Evolutionary conservation across 2,329 filamentous ascomycete genomes (phyloP).

Genomic region (Trichothecium roseum): DNA sequence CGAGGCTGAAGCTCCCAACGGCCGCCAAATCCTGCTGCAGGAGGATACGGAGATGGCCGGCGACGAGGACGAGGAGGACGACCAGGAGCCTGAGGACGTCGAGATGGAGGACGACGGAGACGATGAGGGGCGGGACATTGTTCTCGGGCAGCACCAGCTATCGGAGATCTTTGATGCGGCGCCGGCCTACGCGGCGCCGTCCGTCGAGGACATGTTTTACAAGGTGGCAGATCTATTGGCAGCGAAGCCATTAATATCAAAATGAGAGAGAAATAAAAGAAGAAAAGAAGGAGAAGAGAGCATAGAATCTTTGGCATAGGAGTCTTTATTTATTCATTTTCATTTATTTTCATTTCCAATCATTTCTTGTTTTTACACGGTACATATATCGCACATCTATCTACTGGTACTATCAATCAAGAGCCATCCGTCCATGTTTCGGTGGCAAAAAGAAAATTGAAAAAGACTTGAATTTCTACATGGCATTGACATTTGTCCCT

Average conservation of each 20-base stretch:
- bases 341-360: too few relatives aligned
- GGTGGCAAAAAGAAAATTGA: too few relatives aligned
- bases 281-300: too few relatives aligned
- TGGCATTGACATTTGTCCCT: too few relatives aligned
- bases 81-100: conserved; percentile 30
- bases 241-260: conserved; percentile 35
- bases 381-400: too few relatives aligned
- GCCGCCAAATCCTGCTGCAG: conserved; percentile 19
- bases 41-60: conserved; percentile 31
- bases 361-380: too few relatives aligned
- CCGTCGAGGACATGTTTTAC: conserved; percentile 67
- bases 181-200: conserved; percentile 58
- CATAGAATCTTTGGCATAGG: too few relatives aligned
- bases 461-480: too few relatives aligned
- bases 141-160: conserved; percentile 59
- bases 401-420: too few relatives aligned
- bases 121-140: conserved; percentile 31
- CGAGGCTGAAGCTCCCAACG: conserved; percentile 11
- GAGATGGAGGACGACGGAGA: conserved; percentile 35
- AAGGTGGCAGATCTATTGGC: conserved; percentile 54
- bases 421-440: too few relatives aligned
- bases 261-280: conserved; percentile 9
- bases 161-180: conserved; percentile 61
- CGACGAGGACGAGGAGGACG: conserved; percentile 29
- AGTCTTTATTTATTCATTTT: too few relatives aligned